Base-by-base conservation (phyloP, 164 flowering plant species). In the Nymphaea colorata region DNA sequence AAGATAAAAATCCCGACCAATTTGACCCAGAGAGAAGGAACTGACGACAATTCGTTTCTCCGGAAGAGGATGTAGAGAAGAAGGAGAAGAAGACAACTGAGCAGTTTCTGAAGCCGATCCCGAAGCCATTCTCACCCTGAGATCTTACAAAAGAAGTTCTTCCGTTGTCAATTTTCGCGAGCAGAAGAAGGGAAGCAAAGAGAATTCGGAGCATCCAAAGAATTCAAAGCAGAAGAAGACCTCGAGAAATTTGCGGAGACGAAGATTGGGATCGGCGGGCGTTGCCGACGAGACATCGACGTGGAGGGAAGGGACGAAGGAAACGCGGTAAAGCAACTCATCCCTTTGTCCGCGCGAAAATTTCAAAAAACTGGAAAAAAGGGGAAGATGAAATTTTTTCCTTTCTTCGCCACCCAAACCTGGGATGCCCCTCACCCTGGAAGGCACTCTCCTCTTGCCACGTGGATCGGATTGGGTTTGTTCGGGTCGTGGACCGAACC, bases 41-140 rank as follows among this genome's bases (percentile, higher is more conserved):
- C 53, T 8, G 43, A 88, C 94, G 18, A 85, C 79, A 42, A 76
- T 68, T 55, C 85, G 75, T 57, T 81, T 73, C 60, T 85, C 78
- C 1, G 94, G 85, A 36, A 78, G 78, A 68, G 87, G 79, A 68
- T 82, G 80, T 59, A 72, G 69, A 6, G 83, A 66, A 43, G 78
- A 66, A 11, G 76, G 69, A 6, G 83, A 66, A 43, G 78, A 66
- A 11, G 76, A 64, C 2, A 53, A 1, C 15, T 65, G 74, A 42
- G 68, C 17, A n/a, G 67, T 36, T 2, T 44, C 67, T 41, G 59
- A 55, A 44, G 4, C 4, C 68, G 61, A 25, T 11, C 53, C 43
- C 16, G 76, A 70, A 12, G 80, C 74, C 81, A 83, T 84, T 66
- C 66, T 71, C 47, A 62, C 68, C 53, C 77, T 80, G 79, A 64